Conservation (phyloP, 306 rosid species). For the Pueraria montana region DNA sequence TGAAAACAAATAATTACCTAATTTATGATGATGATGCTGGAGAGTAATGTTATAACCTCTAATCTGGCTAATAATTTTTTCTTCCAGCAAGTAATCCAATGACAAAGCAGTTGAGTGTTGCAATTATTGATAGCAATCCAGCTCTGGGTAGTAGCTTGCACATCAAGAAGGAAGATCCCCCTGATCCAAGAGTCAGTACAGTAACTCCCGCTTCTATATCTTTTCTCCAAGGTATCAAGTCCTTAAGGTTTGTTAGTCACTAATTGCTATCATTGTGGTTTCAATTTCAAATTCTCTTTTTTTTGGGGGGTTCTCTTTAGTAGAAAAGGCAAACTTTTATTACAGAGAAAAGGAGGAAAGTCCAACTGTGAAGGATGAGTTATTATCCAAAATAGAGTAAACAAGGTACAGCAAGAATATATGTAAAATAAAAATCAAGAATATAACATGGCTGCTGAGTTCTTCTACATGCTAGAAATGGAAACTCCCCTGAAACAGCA, state of each 20-base stretch:
- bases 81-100: constrained; percentile 85
- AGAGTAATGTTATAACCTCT: constrained; percentile 14
- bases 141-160: constrained; percentile 61
- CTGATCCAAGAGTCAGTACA: constrained; percentile 97
- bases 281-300: constrained; percentile 3
- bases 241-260: constrained; percentile 33
- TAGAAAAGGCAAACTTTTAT: background rate
- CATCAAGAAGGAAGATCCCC: constrained; percentile 79
- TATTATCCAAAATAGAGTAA: constrained; percentile 7
- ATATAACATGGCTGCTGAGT: constrained; percentile 7
- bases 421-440: background rate
- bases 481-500: constrained; percentile 23
- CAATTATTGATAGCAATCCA: constrained; percentile 96
- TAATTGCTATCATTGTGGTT: constrained; percentile 8
- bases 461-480: constrained; percentile 21
- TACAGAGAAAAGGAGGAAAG: constrained; percentile 16
- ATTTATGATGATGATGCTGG: constrained; percentile 20
- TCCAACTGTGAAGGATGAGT: constrained; percentile 12
- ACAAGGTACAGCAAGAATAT: background rate
- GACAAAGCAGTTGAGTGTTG: constrained; percentile 91
- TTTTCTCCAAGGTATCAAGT: constrained; percentile 77
- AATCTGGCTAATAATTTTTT: constrained; percentile 32
- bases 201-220: constrained; percentile 92
- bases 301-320: background rate
- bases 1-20: constrained; percentile 25